Base-by-base conservation (phyloP, 495 filamentous ascomycete species). In the Penicillium waksmanii region DNA sequence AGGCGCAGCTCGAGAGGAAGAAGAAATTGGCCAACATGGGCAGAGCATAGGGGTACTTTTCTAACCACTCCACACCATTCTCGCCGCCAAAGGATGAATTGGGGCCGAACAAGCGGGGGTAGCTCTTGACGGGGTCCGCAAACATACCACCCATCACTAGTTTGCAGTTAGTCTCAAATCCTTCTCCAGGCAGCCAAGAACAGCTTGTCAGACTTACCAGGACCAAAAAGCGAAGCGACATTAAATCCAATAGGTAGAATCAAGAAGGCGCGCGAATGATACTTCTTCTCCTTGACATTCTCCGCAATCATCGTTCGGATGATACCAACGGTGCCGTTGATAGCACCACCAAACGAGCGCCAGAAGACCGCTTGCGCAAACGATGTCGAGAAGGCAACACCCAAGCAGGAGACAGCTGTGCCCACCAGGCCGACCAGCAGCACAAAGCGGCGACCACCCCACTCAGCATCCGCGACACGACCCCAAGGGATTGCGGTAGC, bases 401-500 rank as follows among this genome's bases (percentile, higher is more conserved):
- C 91, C 34, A 93, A 51, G 64, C 85, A 86, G 2, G 88, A 90
- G 33, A 89, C 67, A 17, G 85, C 84, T 1, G 90, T 93, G 2
- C 91, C 91, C 15, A 85, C 51, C 21, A 95, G 71, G 12, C 91
- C 91, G 51, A 94, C 85, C 58, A 95, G 67, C 63, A 96, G 75
- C 40, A 93, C 89, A 33, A 85, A 88, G 70, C 91, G 92, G 21
- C 91, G 82, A 11, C 91, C 91, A 43, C 85, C 82, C 70, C 79
- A 79, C 51, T 84, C 81, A 3, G 85, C 85, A 73, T 95, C 91
- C 3, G 90, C 88, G 27, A 89, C 74, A 1, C 88, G 82, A 5
- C 91, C 91, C 91, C 91, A 95, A 21, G 90, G 68, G 70, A 96
- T 90, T n/a, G 89, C 90, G 1, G 91, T 94, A 25, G 90, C 78